Conservation (phyloP, 306 rosid genomes). For the Citrullus amarus region DNA sequence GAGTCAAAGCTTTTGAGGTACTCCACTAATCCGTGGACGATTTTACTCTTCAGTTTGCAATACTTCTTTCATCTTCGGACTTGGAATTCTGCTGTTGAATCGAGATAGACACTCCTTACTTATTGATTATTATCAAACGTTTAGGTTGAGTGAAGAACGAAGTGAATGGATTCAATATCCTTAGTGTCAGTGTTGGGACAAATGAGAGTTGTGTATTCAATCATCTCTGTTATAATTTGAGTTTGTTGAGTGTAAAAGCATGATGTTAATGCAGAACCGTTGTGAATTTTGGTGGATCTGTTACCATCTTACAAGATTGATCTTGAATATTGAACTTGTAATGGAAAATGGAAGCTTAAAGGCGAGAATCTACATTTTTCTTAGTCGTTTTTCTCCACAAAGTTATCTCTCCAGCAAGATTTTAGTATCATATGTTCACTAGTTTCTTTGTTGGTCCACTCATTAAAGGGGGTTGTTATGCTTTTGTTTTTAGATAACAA, state of each 20-base stretch:
- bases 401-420: no score
- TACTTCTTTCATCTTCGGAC: not conserved
- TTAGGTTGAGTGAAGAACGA: not conserved
- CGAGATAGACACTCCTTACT: not conserved
- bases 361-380: not conserved
- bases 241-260: not conserved
- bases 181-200: not conserved
- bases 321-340: not conserved
- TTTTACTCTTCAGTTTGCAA: not conserved
- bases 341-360: not conserved
- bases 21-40: not conserved
- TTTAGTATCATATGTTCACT: not conserved
- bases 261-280: not conserved
- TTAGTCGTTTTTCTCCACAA: not conserved
- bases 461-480: not conserved
- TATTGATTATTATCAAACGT: not conserved
- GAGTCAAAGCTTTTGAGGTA: conserved; percentile 10
- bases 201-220: not conserved
- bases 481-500: not conserved
- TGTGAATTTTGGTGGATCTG: not conserved
- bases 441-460: not conserved
- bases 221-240: not conserved
- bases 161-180: not conserved
- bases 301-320: not conserved
- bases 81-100: not conserved